Percentiles rank a stretch among this genome's conserved stretches.
phyloP scores from a whole-genome alignment of 805 yeast species.

The Barnettozyma wickerhamii region DNA sequence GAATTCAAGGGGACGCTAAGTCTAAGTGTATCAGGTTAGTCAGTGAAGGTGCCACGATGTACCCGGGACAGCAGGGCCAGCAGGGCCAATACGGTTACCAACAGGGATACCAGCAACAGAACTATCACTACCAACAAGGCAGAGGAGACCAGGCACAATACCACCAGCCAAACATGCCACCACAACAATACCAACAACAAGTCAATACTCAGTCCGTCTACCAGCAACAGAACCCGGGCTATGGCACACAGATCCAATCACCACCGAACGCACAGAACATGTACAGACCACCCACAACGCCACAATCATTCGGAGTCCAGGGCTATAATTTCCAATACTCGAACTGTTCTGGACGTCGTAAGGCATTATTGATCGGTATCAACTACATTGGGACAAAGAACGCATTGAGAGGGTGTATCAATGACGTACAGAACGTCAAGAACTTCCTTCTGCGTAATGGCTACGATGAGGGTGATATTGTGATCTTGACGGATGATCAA shows the following conservation, averaged over 20 bases:
- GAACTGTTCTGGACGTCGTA: constrained; percentile 64
- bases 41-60: too few relatives aligned
- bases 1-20: too few relatives aligned
- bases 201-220: constrained; percentile 5
- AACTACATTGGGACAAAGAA: constrained; percentile 66
- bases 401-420: constrained; percentile 72
- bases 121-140: not conserved
- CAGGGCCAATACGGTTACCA: too few relatives aligned
- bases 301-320: constrained; percentile 19
- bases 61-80: not conserved
- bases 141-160: not conserved
- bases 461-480: constrained; percentile 51
- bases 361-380: constrained; percentile 75
- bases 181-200: constrained; percentile 2
- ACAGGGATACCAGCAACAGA: not conserved
- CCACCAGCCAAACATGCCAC: constrained; percentile 1
- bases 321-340: constrained; percentile 51
- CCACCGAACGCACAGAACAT: constrained; percentile 12
- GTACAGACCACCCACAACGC: constrained; percentile 8
- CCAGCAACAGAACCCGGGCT: constrained; percentile 5
- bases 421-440: constrained; percentile 56
- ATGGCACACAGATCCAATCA: constrained; percentile 4
- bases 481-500: constrained; percentile 55
- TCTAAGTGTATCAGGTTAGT: too few relatives aligned
- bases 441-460: constrained; percentile 41